Base-by-base conservation (phyloP, 73 alveolate genomes). In the Durusdinium trenchii region DNA sequence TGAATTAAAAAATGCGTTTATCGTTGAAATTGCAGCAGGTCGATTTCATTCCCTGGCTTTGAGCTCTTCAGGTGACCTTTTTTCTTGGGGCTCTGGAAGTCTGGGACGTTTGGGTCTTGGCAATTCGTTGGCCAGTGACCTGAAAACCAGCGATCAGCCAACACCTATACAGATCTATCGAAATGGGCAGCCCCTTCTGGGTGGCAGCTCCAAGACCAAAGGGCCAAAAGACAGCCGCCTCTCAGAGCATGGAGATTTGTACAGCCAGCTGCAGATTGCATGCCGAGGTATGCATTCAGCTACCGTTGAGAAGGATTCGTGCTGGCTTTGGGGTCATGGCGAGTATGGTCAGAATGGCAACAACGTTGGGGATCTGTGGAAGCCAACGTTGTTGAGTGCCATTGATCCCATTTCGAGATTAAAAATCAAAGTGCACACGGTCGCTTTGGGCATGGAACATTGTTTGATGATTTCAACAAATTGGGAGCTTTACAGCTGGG, bases 211-310 rank as follows among this genome's bases (percentile, higher is more conserved):
- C 36, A 47, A 36, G 14, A 38, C 35, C n/a, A 28, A 2, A 7
- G 48, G 26, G 32, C 76, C 30, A 9, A 16, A 30, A 26, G 51
- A 82, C 6, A 61, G 52, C 71, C 30, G 26, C 18, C 86, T 45
- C 38, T 48, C 46, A 60, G 73, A 71, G 46, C 48, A 18, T 12
- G 57, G 6, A 14, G 61, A 26, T 43, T 10, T 6, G 64, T 38
- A 20, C 64, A 50, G 76, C 35, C 79, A 91, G 67, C 36, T 91
- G 42, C 79, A 91, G 61, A 32, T 90, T 50, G 98, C 90, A 35
- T 91, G 98, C 62, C 90, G 90, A 36, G 98, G 90, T 28, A 91
- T 91, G 98, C 98, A 91, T 57, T 71, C 98, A 12, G 98, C 98
- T 6, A 75, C 90, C 2, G 89, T 91, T 43, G 76, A n/a, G 57